Evolutionary conservation across 805 yeast genomes (phyloP).

Genomic region (Scheffersomyces ergatensis): DNA sequence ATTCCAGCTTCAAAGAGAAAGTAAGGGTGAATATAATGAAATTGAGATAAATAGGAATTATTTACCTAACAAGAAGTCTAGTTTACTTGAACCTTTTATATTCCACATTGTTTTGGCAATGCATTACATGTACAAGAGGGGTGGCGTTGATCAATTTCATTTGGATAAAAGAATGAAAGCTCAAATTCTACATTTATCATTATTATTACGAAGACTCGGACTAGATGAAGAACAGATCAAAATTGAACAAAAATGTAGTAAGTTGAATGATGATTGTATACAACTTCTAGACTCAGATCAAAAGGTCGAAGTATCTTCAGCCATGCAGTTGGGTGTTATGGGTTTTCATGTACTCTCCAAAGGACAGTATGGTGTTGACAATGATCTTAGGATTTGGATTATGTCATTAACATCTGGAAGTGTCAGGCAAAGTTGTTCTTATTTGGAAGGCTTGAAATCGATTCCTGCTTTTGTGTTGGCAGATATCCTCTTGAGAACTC

Average conservation of each 20-base stretch:
- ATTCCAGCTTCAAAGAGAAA: slow-evolving; percentile 8
- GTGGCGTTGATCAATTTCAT: too few relatives aligned
- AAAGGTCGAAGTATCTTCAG: neutral
- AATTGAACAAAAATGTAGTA: neutral
- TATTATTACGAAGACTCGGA: too few relatives aligned
- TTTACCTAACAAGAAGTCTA: slow-evolving; percentile 2
- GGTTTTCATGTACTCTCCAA: neutral
- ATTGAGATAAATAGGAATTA: neutral
- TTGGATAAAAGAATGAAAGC: too few relatives aligned
- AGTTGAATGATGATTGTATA: neutral
- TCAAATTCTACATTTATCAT: too few relatives aligned
- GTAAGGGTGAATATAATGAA: slow-evolving; percentile 3
- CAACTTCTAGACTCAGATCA: neutral
- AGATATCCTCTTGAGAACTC: slow-evolving; percentile 39
- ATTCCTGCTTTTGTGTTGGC: slow-evolving; percentile 39
- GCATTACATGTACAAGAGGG: slow-evolving; percentile 1
- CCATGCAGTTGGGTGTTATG: neutral
- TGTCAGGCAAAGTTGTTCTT: slow-evolving; percentile 29
- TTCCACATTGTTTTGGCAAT: slow-evolving; percentile 11
- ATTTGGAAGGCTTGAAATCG: slow-evolving; percentile 21
- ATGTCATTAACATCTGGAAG: slow-evolving; percentile 26
- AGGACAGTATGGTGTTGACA: neutral
- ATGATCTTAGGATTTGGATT: slow-evolving; percentile 25
- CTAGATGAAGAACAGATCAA: too few relatives aligned
- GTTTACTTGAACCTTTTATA: slow-evolving; percentile 12